These are phyloP conservation scores for Fusarium annulatum DNA, from an alignment of 2,329 filamentous ascomycete genomes.

Conservation along the genomic window DNA sequence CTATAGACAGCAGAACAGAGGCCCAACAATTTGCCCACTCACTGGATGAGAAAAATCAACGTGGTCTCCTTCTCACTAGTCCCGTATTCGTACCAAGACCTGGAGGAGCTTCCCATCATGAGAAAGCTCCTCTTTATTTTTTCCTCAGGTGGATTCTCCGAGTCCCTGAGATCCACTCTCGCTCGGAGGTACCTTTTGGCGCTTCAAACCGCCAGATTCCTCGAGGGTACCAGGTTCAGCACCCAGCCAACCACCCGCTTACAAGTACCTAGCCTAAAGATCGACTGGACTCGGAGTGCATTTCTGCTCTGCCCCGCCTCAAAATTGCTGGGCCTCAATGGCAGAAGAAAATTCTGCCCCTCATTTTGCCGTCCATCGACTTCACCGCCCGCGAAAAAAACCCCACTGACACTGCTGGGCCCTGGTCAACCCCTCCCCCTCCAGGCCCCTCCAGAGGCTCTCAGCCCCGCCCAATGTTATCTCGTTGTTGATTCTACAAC, in stretches of 20 bases:
- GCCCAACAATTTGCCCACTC: slow-evolving; percentile 29
- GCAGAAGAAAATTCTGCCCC: slow-evolving; percentile 46
- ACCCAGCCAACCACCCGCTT: slow-evolving; percentile 19
- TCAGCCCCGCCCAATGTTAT: slow-evolving; percentile 43
- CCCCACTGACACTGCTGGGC: slow-evolving; percentile 9
- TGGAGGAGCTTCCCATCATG: slow-evolving; percentile 28
- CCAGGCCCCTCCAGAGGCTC: slow-evolving; percentile 23
- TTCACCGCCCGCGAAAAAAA: slow-evolving; percentile 42
- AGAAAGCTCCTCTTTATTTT: slow-evolving; percentile 35
- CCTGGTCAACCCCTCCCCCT: slow-evolving; percentile 35
- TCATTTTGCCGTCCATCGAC: slow-evolving; percentile 39
- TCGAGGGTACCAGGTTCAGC: slow-evolving; percentile 9
- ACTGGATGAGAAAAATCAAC: slow-evolving; percentile 42
- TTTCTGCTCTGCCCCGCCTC: slow-evolving; percentile 32
- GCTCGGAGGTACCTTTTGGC: slow-evolving; percentile 23
- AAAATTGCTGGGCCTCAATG: slow-evolving; percentile 29
- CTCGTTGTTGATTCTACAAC: slow-evolving; percentile 27
- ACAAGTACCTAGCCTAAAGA: slow-evolving; percentile 21
- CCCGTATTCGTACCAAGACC: slow-evolving; percentile 38
- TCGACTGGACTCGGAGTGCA: slow-evolving; percentile 12
- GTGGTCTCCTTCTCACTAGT: slow-evolving; percentile 30
- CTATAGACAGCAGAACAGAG: not conserved
- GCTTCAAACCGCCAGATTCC: not conserved
- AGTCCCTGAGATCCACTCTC: slow-evolving; percentile 34
- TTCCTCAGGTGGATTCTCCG: slow-evolving; percentile 24